These are phyloP conservation scores for Triangularia setosa DNA, from an alignment of 2,329 filamentous ascomycete species.

Conservation along the genomic window DNA sequence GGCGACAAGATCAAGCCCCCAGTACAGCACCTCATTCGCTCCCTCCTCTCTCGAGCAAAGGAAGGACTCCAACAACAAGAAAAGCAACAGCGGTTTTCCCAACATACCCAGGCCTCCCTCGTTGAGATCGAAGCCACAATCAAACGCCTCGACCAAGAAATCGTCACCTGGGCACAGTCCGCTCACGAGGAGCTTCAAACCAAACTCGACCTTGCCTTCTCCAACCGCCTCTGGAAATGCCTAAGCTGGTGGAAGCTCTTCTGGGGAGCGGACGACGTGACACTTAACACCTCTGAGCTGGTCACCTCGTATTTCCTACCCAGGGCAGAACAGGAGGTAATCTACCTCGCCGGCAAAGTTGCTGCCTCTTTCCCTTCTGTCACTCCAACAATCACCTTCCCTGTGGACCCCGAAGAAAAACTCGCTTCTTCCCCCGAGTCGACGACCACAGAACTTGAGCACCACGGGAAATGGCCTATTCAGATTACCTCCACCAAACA, in stretches of 20 bases:
- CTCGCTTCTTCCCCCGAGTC: neutral
- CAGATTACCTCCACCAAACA: conserved; percentile 70
- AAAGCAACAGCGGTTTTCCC: conserved; percentile 28
- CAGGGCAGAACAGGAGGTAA: conserved; percentile 72
- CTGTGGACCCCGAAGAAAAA: neutral
- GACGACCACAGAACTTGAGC: conserved; percentile 28
- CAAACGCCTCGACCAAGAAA: conserved; percentile 50
- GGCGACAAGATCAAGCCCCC: conserved; percentile 51
- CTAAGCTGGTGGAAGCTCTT: conserved; percentile 93
- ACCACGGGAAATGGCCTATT: conserved; percentile 57
- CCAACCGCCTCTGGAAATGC: conserved; percentile 71
- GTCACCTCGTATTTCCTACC: conserved; percentile 73
- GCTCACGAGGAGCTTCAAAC: conserved; percentile 81
- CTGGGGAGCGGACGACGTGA: conserved; percentile 90
- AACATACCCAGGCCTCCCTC: conserved; percentile 21
- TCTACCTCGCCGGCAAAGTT: conserved; percentile 71
- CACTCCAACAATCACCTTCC: neutral
- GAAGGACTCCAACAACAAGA: conserved; percentile 50
- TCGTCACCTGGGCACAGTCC: conserved; percentile 70
- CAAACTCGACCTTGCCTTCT: conserved; percentile 73
- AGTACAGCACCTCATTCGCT: conserved; percentile 62
- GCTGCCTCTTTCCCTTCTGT: conserved; percentile 21
- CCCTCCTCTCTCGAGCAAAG: conserved; percentile 56
- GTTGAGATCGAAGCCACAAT: conserved; percentile 31
- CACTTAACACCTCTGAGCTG: conserved; percentile 76